phyloP scores from a whole-genome alignment of 441 rosid species.

The Erodium moschatum region DNA sequence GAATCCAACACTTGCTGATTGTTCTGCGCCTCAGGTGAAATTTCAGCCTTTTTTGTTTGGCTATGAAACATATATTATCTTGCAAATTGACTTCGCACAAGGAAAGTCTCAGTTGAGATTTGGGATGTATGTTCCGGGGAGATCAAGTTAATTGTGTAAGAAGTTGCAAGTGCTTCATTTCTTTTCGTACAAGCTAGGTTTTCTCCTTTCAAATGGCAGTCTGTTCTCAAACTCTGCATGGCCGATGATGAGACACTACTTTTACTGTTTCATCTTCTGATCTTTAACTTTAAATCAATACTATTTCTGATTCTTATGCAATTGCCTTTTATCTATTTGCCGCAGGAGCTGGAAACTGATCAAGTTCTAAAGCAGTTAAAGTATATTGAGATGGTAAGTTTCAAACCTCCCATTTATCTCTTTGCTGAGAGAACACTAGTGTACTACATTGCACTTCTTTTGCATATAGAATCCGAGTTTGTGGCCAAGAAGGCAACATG shows the following conservation, averaged over 20 bases:
- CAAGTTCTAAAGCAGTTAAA: slow-evolving; percentile 63
- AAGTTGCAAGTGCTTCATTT: neutral
- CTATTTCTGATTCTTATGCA: neutral
- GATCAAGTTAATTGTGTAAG: neutral
- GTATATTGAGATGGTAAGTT: slow-evolving; percentile 57
- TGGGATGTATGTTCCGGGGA: neutral
- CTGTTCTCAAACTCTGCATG: neutral
- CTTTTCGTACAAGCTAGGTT: neutral
- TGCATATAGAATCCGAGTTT: neutral
- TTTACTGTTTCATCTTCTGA: neutral
- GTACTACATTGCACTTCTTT: no score
- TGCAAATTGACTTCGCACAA: neutral
- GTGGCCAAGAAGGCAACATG: neutral
- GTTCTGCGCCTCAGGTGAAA: slow-evolving; percentile 77
- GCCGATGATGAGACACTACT: neutral
- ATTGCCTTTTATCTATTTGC: neutral
- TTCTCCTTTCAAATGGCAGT: neutral
- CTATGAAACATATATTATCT: neutral
- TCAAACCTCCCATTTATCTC: slow-evolving; percentile 2
- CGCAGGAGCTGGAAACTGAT: slow-evolving; percentile 75
- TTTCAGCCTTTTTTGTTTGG: neutral
- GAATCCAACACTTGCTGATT: slow-evolving; percentile 85
- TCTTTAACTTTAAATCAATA: neutral
- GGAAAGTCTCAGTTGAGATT: neutral
- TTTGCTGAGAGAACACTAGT: neutral